Percentiles rank a stretch among this genome's conserved stretches.
phyloP scores from a whole-genome alignment of 345 rosid species.

The Syzygium oleosum region DNA sequence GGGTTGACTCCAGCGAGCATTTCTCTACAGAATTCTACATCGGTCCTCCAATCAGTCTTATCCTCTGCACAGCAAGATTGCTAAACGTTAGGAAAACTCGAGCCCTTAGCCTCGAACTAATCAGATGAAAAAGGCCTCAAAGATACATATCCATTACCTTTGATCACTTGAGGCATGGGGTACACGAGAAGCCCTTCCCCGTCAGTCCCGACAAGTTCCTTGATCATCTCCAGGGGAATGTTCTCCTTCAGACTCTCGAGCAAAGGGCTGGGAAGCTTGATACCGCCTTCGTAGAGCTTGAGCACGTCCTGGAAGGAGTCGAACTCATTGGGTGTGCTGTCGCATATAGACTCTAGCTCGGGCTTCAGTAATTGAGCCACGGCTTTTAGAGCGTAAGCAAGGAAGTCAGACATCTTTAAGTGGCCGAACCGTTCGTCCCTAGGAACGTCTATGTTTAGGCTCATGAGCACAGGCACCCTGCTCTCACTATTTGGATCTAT shows the following conservation, averaged over 20 bases:
- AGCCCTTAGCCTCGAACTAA: too few species aligned
- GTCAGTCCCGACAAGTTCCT: slow-evolving; percentile 20
- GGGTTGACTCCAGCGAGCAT: slow-evolving; percentile 34
- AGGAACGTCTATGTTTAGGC: slow-evolving; percentile 26
- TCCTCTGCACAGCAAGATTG: slow-evolving; percentile 9
- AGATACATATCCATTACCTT: slow-evolving; percentile 9
- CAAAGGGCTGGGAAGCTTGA: slow-evolving; percentile 17
- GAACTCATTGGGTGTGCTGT: slow-evolving; percentile 27
- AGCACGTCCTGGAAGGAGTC: slow-evolving; percentile 28
- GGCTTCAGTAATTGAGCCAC: slow-evolving; percentile 24
- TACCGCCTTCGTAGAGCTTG: slow-evolving; percentile 24
- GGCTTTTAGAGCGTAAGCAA: slow-evolving; percentile 25
- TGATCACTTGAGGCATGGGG: slow-evolving; percentile 30
- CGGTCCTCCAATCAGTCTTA: slow-evolving; percentile 36
- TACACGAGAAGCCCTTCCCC: slow-evolving; percentile 22
- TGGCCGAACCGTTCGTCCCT: slow-evolving; percentile 34
- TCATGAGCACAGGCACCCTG: slow-evolving; percentile 19
- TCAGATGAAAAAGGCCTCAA: not conserved
- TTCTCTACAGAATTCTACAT: slow-evolving; percentile 34
- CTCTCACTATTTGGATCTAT: slow-evolving; percentile 25
- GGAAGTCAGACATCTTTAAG: slow-evolving; percentile 30
- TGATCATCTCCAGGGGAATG: slow-evolving; percentile 27
- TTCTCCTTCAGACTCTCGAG: slow-evolving; percentile 8
- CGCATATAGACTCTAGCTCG: slow-evolving; percentile 16
- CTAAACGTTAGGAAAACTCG: not conserved